Evolutionary conservation across 225 moss, liverwort and hornwort genomes (phyloP).

Genomic region (Climacium dendroides): DNA sequence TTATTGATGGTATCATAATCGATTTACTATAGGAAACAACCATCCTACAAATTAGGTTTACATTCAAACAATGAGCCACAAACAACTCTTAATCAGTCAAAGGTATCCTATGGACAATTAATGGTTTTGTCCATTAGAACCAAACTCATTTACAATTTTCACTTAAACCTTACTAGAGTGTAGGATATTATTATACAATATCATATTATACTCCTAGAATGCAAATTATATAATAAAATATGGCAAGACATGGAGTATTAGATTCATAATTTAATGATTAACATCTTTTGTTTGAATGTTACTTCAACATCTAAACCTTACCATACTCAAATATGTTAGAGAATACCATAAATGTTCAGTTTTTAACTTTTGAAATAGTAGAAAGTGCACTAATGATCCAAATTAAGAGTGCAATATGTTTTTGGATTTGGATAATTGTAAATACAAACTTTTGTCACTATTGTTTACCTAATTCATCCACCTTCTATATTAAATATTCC

Average conservation of each 20-base stretch:
- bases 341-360: not conserved
- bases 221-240: not conserved
- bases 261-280: not conserved
- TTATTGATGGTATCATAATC: not conserved
- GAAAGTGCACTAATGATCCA: not conserved
- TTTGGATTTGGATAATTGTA: accelerated
- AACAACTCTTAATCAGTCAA: not conserved
- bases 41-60: not conserved
- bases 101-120: not conserved
- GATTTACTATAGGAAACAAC: not conserved
- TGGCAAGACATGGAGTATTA: not conserved
- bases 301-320: not conserved
- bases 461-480: not conserved
- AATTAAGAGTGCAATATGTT: not conserved
- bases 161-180: not conserved
- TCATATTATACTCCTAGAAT: not conserved
- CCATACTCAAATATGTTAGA: not conserved
- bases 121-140: not conserved
- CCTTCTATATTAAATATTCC: not conserved
- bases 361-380: not conserved
- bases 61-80: not conserved
- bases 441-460: not conserved
- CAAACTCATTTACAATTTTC: not conserved
- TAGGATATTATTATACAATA: accelerated
- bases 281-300: not conserved